Evolutionary conservation across 495 filamentous ascomycete species (phyloP).

Genomic region (Lasiosphaeris hirsuta): DNA sequence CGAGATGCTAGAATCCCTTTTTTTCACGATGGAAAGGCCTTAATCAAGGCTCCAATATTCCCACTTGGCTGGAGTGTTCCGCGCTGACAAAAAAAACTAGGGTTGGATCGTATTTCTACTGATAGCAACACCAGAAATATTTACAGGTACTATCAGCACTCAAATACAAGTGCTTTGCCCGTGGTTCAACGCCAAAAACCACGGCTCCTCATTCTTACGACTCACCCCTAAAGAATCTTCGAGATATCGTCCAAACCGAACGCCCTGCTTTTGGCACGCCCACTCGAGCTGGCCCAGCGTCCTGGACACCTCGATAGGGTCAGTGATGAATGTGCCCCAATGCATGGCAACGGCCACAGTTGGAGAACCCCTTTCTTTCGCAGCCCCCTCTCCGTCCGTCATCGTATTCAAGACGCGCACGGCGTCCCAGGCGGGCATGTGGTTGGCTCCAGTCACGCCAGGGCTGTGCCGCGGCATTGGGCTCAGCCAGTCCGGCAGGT

Average conservation of each 20-base stretch:
- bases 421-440: conserved; percentile 36
- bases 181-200: conserved; percentile 16
- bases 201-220: background rate
- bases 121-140: too few species aligned
- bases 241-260: conserved; percentile 21
- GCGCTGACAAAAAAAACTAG: too few species aligned
- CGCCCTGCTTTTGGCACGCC: conserved; percentile 27
- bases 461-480: conserved; percentile 25
- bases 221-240: background rate
- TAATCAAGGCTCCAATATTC: too few species aligned
- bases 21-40: too few species aligned
- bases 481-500: conserved; percentile 25
- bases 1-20: too few species aligned
- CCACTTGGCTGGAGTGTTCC: too few species aligned
- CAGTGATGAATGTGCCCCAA: conserved; percentile 35
- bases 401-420: conserved; percentile 28
- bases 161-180: conserved; percentile 10
- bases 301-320: conserved; percentile 26
- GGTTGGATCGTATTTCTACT: too few species aligned
- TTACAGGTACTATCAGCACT: background rate
- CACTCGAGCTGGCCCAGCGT: conserved; percentile 31
- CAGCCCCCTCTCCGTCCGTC: background rate
- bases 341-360: conserved; percentile 31
- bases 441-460: conserved; percentile 25
- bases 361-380: too few species aligned